A percentile compares a stretch with the other conserved stretches of the same genome.
Conservation (phyloP, 2,329 filamentous ascomycete genomes). For the Xylaria arbuscula region DNA sequence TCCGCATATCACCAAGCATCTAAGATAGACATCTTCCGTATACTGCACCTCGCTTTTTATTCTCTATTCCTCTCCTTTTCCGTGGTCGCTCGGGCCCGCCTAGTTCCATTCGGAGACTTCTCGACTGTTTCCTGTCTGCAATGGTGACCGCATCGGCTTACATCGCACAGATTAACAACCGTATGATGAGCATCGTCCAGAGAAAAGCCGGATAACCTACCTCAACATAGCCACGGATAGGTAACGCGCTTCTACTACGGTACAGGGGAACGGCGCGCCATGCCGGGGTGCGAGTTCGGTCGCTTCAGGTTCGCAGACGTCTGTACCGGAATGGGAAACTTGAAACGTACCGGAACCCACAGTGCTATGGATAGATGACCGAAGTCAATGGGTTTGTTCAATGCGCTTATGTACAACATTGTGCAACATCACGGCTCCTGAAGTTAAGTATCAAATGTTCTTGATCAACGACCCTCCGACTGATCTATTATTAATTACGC, state of each 20-base stretch:
- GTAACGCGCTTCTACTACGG: constrained; percentile 27
- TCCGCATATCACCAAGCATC: constrained; percentile 2
- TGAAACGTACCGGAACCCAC: constrained; percentile 50
- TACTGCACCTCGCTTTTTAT: neutral
- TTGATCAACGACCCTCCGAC: constrained; percentile 30
- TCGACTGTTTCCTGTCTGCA: constrained; percentile 7
- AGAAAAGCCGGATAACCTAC: constrained; percentile 40
- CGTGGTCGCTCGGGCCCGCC: constrained; percentile 9
- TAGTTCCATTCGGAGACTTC: constrained; percentile 20
- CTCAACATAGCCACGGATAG: constrained; percentile 45
- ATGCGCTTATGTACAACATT: constrained; percentile 46
- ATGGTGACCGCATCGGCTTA: constrained; percentile 20
- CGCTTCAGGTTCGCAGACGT: constrained; percentile 36
- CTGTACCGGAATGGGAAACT: constrained; percentile 41
- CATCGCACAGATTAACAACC: constrained; percentile 25
- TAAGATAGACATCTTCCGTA: neutral
- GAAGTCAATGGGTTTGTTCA: constrained; percentile 40
- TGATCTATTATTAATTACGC: constrained; percentile 28
- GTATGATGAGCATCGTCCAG: constrained; percentile 19
- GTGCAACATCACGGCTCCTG: constrained; percentile 47
- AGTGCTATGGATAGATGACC: constrained; percentile 33
- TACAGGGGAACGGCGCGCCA: constrained; percentile 45
- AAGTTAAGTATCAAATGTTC: constrained; percentile 25
- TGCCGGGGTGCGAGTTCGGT: constrained; percentile 37
- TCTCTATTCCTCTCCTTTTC: neutral